phyloP scores from a whole-genome alignment of 1,284 basidiomycete genomes.

The Waitea zeae region DNA sequence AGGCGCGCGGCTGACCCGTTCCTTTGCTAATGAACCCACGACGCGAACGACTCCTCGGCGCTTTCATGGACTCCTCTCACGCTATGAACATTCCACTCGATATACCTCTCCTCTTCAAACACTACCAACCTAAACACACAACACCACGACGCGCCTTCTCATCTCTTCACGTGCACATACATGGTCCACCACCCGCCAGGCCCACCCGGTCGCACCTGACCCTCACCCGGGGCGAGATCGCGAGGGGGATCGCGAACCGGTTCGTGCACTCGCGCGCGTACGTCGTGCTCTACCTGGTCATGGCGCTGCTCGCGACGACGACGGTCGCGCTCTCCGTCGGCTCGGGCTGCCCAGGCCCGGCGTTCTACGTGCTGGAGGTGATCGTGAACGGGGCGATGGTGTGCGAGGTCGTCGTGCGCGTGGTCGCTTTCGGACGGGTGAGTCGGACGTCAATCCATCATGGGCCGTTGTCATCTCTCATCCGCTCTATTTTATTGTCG shows the following conservation, averaged over 20 bases:
- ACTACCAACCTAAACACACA: constrained; percentile 13
- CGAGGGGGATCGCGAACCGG: constrained; percentile 67
- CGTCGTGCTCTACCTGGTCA: constrained; percentile 74
- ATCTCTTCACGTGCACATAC: too few species aligned
- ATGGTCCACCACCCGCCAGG: too few species aligned
- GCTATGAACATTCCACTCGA: too few species aligned
- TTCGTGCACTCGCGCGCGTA: constrained; percentile 73
- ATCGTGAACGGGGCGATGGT: constrained; percentile 90
- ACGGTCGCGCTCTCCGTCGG: constrained; percentile 79
- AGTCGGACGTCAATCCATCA: too few species aligned
- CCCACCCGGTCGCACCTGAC: constrained; percentile 65
- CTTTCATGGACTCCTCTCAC: too few species aligned
- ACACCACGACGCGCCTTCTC: constrained; percentile 10
- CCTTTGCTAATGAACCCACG: constrained; percentile 15
- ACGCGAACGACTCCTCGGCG: too few species aligned
- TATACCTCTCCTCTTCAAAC: constrained; percentile 6
- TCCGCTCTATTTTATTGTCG: too few species aligned
- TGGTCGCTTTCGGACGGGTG: constrained; percentile 82
- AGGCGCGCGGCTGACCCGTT: too few species aligned
- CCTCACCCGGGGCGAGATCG: constrained; percentile 62
- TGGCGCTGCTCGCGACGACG: constrained; percentile 80
- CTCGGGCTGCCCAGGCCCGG: constrained; percentile 58
- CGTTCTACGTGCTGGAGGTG: constrained; percentile 84
- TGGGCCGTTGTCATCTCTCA: too few species aligned
- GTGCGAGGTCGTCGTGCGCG: constrained; percentile 73